Percentiles rank a stretch among this genome's conserved stretches.
phyloP scores from a whole-genome alignment of 768 basidiomycete species.

The Mycena chlorophos region DNA sequence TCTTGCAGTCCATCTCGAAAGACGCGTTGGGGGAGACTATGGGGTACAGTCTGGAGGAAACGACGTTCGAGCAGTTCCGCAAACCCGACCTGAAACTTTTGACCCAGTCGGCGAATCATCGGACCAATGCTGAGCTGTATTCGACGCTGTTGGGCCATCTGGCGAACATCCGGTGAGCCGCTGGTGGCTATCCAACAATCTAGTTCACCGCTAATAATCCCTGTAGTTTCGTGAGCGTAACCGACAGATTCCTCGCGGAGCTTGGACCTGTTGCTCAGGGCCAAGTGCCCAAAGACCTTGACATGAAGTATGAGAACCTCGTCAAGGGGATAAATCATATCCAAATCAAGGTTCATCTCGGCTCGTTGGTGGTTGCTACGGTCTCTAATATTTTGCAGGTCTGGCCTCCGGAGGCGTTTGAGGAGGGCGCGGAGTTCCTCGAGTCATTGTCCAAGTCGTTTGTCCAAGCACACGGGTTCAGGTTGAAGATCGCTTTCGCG shows the following conservation, averaged over 20 bases:
- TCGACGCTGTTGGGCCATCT: conserved; percentile 83
- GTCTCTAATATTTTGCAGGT: conserved; percentile 51
- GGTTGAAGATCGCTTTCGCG: conserved; percentile 82
- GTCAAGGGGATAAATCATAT: conserved; percentile 80
- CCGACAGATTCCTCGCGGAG: conserved; percentile 84
- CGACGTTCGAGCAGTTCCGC: conserved; percentile 83
- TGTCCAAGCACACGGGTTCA: conserved; percentile 77
- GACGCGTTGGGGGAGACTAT: conserved; percentile 77
- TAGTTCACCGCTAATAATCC: neutral
- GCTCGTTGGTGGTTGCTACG: neutral
- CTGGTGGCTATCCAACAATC: neutral
- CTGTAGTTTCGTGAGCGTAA: conserved; percentile 83
- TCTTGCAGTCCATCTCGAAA: conserved; percentile 70
- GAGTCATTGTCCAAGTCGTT: conserved; percentile 82
- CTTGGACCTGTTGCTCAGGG: conserved; percentile 72
- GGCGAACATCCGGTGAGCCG: conserved; percentile 71
- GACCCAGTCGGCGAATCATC: conserved; percentile 71
- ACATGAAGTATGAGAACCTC: conserved; percentile 81
- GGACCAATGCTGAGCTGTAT: conserved; percentile 79
- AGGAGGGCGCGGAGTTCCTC: conserved; percentile 90
- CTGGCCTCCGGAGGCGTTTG: conserved; percentile 91
- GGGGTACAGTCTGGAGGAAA: conserved; percentile 82
- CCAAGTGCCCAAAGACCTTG: conserved; percentile 77
- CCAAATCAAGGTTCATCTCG: conserved; percentile 69
- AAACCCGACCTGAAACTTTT: conserved; percentile 68